Evolutionary conservation across 768 basidiomycete species (phyloP), one percentile per base, ranked within the genome.

Genomic region (Artomyces pyxidatus): DNA sequence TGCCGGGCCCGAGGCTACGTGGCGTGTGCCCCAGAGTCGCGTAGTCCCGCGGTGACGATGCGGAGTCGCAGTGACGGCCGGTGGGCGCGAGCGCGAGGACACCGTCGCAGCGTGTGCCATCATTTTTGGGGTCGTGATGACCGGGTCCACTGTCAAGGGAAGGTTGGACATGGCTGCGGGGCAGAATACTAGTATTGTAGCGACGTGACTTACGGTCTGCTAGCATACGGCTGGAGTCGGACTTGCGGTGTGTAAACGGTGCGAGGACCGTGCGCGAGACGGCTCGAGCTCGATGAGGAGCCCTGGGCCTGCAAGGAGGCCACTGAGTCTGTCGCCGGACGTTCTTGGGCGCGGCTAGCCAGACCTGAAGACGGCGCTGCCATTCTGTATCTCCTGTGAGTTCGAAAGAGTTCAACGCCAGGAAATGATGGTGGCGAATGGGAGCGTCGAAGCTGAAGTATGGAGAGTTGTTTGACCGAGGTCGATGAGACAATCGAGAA

Each of bases 101-200:
- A 78, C 76, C 16, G 80, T 81, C 2, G 84, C 74, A 6, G 85
- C 76, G 19, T 80, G 77, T 50, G 75, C 78, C 52, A 90, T 77
- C 79, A 91, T 83, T 48, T 81, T 75, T 22, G 90, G 88, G 2
- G 88, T 91, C 88, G 92, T 89, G 58, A 93, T 88, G 52, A 84
- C 81, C 11, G 89, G 89, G 12, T 90, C 89, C 63, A 93, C 90
- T 83, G 60, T 44, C 49, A 30, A 43, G 49, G 37, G 29, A 19
- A 23, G n/a, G n/a, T n/a, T n/a, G n/a, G n/a, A n/a, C n/a, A n/a
- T n/a, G n/a, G n/a, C n/a, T n/a, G n/a, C n/a, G 23, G 45, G 43
- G 8, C 12, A 4, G n/a, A 14, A 14, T 3, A 14, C 37, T n/a
- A n/a, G n/a, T n/a, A n/a, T n/a, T n/a, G n/a, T n/a, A n/a, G n/a